phyloP scores from a whole-genome alignment of 305 asterid genomes.

The Rubia occidens region DNA sequence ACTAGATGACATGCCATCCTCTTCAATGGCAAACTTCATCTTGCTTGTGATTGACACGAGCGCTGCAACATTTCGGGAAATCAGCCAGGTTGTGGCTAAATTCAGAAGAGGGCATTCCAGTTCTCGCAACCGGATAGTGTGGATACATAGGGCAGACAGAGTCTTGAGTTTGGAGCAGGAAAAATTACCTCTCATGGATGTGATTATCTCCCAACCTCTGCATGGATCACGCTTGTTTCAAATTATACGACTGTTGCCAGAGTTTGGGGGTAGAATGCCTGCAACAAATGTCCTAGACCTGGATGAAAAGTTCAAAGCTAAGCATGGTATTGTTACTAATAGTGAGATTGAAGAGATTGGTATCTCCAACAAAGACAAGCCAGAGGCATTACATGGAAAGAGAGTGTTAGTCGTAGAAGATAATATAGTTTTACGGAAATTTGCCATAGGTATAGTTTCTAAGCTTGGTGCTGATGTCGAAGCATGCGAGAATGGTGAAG shows the following conservation, averaged over 20 bases:
- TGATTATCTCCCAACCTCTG: slow-evolving; percentile 28
- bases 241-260: slow-evolving; percentile 32
- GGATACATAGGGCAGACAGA: slow-evolving; percentile 20
- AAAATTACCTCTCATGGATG: slow-evolving; percentile 21
- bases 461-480: slow-evolving; percentile 22
- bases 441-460: slow-evolving; percentile 12
- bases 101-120: slow-evolving; percentile 20
- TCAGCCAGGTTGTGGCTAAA: slow-evolving; percentile 19
- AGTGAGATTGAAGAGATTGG: background rate
- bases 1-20: slow-evolving; percentile 1
- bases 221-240: slow-evolving; percentile 26
- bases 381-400: background rate
- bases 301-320: background rate
- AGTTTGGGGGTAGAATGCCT: slow-evolving; percentile 23
- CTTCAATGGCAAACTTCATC: slow-evolving; percentile 5
- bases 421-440: background rate
- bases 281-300: slow-evolving; percentile 3
- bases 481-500: slow-evolving; percentile 21
- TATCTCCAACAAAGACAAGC: background rate
- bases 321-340: background rate
- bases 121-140: slow-evolving; percentile 16
- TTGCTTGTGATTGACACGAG: slow-evolving; percentile 27
- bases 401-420: slow-evolving; percentile 16
- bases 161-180: slow-evolving; percentile 24
- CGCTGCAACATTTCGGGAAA: slow-evolving; percentile 21